These are phyloP conservation scores for Herpetomonas tarakana DNA, from an alignment of 208 protist species.

Conservation along the genomic window DNA sequence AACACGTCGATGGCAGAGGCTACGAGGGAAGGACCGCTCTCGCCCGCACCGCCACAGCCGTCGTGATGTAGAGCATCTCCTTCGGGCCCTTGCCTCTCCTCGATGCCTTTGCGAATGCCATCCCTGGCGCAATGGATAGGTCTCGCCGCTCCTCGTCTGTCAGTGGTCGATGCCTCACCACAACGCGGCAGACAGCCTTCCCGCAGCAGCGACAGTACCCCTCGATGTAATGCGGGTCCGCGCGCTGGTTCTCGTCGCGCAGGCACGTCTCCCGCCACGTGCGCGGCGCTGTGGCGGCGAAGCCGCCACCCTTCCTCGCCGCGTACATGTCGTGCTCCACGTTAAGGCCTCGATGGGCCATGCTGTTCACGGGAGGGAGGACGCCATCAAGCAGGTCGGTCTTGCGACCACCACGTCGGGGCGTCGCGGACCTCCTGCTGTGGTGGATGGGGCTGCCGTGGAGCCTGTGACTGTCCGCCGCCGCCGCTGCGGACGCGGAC, in stretches of 20 bases:
- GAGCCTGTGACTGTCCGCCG: background rate
- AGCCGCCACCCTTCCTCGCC: conserved; percentile 9
- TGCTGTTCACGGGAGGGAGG: background rate
- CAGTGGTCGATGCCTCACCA: too few relatives aligned
- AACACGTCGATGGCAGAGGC: too few relatives aligned
- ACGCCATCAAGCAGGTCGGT: background rate
- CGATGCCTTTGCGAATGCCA: too few relatives aligned
- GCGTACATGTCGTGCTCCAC: conserved; percentile 47
- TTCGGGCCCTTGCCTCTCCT: too few relatives aligned
- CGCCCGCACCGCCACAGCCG: too few relatives aligned
- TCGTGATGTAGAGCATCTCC: too few relatives aligned
- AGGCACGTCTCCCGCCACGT: conserved; percentile 64
- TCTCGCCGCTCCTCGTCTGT: too few relatives aligned
- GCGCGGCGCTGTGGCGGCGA: background rate
- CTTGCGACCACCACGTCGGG: conserved; percentile 9
- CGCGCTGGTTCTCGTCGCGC: conserved; percentile 60
- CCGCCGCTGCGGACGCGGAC: background rate
- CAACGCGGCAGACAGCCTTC: conserved; percentile 48
- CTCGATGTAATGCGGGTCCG: conserved; percentile 34
- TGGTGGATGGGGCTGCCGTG: background rate
- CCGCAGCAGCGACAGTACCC: conserved; percentile 47
- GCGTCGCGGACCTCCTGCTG: background rate
- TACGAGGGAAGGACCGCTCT: too few relatives aligned
- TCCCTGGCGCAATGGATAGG: too few relatives aligned
- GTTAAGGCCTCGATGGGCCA: conserved; percentile 31